A percentile compares a stretch with the other conserved stretches of the same genome.
These are phyloP conservation scores for Starmerella powellii DNA, from an alignment of 805 yeast genomes.

Conservation along the genomic window DNA sequence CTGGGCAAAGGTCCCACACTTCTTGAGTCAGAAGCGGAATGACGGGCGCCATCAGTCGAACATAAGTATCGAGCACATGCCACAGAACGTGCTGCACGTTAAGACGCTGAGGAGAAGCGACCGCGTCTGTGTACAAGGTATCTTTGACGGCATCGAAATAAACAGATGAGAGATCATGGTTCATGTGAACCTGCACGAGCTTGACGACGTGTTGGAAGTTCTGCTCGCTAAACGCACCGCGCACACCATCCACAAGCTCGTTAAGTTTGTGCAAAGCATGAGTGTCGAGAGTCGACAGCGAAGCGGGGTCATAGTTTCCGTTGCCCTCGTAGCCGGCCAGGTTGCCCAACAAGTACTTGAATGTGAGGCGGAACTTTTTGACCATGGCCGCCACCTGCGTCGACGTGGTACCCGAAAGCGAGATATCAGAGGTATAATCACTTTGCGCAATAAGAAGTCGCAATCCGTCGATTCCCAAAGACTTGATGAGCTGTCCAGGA, in stretches of 20 bases:
- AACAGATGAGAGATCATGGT: constrained; percentile 60
- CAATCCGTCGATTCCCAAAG: constrained; percentile 80
- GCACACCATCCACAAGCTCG: constrained; percentile 35
- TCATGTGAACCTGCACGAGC: constrained; percentile 57
- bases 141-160: constrained; percentile 85
- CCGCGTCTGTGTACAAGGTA: constrained; percentile 58
- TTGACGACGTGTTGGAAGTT: constrained; percentile 63
- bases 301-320: background rate
- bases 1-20: constrained; percentile 56
- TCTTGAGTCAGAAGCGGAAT: constrained; percentile 80
- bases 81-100: constrained; percentile 54
- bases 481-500: constrained; percentile 51
- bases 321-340: constrained; percentile 33
- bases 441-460: constrained; percentile 84
- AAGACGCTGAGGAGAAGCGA: constrained; percentile 39
- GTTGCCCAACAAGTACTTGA: constrained; percentile 72
- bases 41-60: constrained; percentile 66
- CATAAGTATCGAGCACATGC: constrained; percentile 44
- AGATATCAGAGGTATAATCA: constrained; percentile 71
- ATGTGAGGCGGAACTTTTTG: constrained; percentile 72
- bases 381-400: constrained; percentile 66
- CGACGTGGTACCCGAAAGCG: constrained; percentile 58
- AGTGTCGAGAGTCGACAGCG: constrained; percentile 37
- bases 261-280: constrained; percentile 47
- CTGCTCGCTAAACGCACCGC: constrained; percentile 40